phyloP scores from a whole-genome alignment of 495 filamentous ascomycete genomes.

The Rostrohypoxylon terebratum region DNA sequence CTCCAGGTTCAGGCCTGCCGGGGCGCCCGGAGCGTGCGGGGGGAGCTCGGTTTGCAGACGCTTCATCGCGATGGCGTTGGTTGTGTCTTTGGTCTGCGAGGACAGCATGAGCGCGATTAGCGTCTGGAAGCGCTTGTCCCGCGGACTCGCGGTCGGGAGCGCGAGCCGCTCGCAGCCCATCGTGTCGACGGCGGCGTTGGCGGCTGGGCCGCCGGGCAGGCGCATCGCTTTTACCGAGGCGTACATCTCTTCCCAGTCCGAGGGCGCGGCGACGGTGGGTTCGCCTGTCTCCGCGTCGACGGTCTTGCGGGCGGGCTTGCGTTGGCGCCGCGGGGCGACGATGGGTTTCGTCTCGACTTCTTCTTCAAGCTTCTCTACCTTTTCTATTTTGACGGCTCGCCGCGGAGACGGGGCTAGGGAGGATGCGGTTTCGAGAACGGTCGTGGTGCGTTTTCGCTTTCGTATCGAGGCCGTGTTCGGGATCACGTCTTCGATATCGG shows the following conservation, averaged over 20 bases:
- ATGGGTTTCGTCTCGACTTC: slow-evolving; percentile 27
- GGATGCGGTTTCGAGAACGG: slow-evolving; percentile 38
- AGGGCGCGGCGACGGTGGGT: slow-evolving; percentile 71
- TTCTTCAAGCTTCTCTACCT: slow-evolving; percentile 33
- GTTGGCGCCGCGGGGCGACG: slow-evolving; percentile 53
- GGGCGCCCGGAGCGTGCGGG: slow-evolving; percentile 51
- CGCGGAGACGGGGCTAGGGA: slow-evolving; percentile 15
- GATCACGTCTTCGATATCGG: slow-evolving; percentile 72
- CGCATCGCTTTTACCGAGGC: slow-evolving; percentile 82
- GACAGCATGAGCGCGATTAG: slow-evolving; percentile 96
- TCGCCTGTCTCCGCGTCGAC: slow-evolving; percentile 66
- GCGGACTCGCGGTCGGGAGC: slow-evolving; percentile 59
- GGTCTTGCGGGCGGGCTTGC: slow-evolving; percentile 74
- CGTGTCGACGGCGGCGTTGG: slow-evolving; percentile 88
- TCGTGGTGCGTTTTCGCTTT: slow-evolving; percentile 65
- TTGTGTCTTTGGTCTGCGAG: slow-evolving; percentile 94
- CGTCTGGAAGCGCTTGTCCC: slow-evolving; percentile 88
- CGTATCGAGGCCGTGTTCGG: slow-evolving; percentile 56
- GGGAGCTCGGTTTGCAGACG: slow-evolving; percentile 80
- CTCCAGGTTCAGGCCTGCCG: slow-evolving; percentile 73
- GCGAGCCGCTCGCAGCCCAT: slow-evolving; percentile 95
- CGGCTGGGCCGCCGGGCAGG: slow-evolving; percentile 66
- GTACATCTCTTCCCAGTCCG: slow-evolving; percentile 89
- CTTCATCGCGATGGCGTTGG: slow-evolving; percentile 86
- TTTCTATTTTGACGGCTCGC: slow-evolving; percentile 37